Base-by-base conservation (phyloP, 2,329 filamentous ascomycete species). In the Rutstroemia sydowiana region DNA sequence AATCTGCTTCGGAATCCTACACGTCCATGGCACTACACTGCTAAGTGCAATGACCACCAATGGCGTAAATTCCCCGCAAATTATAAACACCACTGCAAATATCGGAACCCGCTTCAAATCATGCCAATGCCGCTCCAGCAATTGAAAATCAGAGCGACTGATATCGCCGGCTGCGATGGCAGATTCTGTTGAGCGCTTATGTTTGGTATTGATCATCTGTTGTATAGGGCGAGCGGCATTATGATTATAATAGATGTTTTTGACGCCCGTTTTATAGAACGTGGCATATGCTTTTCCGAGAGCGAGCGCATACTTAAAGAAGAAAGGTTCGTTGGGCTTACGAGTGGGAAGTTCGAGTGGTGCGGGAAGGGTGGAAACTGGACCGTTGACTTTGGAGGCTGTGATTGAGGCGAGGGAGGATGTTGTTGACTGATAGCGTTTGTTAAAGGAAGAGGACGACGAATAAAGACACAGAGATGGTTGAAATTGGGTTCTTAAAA, bases 261-360 rank as follows among this genome's bases (percentile, higher is more conserved):
- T 82, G 30, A 95, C 70, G 16, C 91, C 92, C 1, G 81, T 77
- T 70, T 93, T 95, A 81, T 96, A 97, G 77, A 97, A 97, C 32
- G 70, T 69, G 9, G 86, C 68, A 69, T 95, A 95, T 47, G 86
- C 81, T 66, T 86, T 85, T 56, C 88, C 92, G 8, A 64, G 55
- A 2, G 52, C 23, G 44, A 66, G 45, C 49, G 55, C 51, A 53
- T 66, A 60, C 18, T 49, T 53, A 48, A 58, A 53, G 51, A 78
- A 65, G 18, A 71, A 64, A 26, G 71, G 70, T 28, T 76, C 66
- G 7, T 69, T 63, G 18, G 74, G 64, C 16, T 73, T 66, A 48
- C 80, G 76, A 5, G 68, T 65, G 6, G 88, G 88, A 2, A 88
- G 71, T 40, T 74, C 67, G 56, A 95, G 75, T 0, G 78, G 75